phyloP scores from a whole-genome alignment of 169 alveolate species.

The Eimeria falciformis region DNA sequence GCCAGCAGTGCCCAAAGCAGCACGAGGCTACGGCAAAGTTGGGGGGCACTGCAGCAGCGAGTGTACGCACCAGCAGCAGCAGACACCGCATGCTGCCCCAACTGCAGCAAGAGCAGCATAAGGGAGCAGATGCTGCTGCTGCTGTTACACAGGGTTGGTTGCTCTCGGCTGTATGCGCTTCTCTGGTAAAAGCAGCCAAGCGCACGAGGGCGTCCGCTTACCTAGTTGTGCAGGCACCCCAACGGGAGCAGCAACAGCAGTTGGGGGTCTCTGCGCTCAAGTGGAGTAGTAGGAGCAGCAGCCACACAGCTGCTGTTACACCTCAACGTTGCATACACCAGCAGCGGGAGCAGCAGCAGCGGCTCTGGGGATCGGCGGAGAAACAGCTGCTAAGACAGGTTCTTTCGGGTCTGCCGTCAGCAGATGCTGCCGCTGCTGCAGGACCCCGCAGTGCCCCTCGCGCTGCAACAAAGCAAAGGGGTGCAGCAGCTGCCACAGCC shows the following conservation, averaged over 20 bases:
- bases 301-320: neutral
- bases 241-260: slow-evolving; percentile 46
- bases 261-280: neutral
- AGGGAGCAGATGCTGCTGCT: slow-evolving; percentile 10
- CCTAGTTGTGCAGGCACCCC: neutral
- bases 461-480: no score
- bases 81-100: neutral
- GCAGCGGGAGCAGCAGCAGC: slow-evolving; percentile 59
- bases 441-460: no score
- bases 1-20: neutral
- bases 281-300: slow-evolving; percentile 20
- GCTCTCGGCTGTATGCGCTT: neutral
- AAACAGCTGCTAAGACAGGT: slow-evolving; percentile 53
- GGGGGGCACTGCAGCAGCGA: no score
- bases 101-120: slow-evolving; percentile 2
- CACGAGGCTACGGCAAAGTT: no score
- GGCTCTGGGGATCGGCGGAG: slow-evolving; percentile 30
- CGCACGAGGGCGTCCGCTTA: slow-evolving; percentile 1
- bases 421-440: slow-evolving; percentile 42
- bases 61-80: slow-evolving; percentile 6
- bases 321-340: neutral
- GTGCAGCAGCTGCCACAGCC: neutral
- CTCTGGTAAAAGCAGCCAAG: neutral
- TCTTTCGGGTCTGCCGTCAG: slow-evolving; percentile 35
- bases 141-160: neutral